Evolutionary conservation across 805 yeast genomes (phyloP), one percentile per base, ranked within the genome.

Genomic region (Monosporozyma unispora): DNA sequence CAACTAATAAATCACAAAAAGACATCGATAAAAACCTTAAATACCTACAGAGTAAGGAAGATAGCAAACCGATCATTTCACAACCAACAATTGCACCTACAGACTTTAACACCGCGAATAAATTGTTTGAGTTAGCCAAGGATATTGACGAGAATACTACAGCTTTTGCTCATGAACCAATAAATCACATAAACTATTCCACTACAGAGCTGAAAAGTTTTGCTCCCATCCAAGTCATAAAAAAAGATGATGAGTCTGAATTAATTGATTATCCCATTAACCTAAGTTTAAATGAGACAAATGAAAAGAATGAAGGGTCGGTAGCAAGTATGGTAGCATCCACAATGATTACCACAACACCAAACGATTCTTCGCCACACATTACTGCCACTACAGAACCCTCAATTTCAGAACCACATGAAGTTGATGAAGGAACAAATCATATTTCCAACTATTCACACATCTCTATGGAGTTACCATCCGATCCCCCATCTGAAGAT

Each of bases 401-500:
- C 4, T 16, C 27, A 7, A 4, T 18, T 14, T 5, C 11, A 4
- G 48, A 46, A 21, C 19, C 16, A 28, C 16, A 25, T 4, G 16
- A 37, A 10, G 14, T 25, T 10, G 44, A 25, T 10, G 31, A 25
- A 11, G 27, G 28, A 14, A 12, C 22, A 14, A 29, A 43, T 28
- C 5, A 19, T 18, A 18, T 16, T 27, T 14, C 28, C n/a, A 16
- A 8, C 10, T 16, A 11, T 12, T 31, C 16, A 11, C 18, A 14
- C 4, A 11, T 5, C 3, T 31, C 35, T 31, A 31, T 4, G 3
- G 44, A 27, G n/a, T 19, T 29, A 28, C 45, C 37, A 7, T 46
- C 52, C 8, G 52, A 50, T 37, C 52, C 52, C 19, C 52, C 52
- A n/a, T 45, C 51, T 35, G 40, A 41, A 16, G 44, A 47, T 10